A percentile compares a stretch with the other conserved stretches of the same genome.
These are phyloP conservation scores for Neurospora sp. DNA, from an alignment of 495 filamentous ascomycete genomes.

Conservation along the genomic window DNA sequence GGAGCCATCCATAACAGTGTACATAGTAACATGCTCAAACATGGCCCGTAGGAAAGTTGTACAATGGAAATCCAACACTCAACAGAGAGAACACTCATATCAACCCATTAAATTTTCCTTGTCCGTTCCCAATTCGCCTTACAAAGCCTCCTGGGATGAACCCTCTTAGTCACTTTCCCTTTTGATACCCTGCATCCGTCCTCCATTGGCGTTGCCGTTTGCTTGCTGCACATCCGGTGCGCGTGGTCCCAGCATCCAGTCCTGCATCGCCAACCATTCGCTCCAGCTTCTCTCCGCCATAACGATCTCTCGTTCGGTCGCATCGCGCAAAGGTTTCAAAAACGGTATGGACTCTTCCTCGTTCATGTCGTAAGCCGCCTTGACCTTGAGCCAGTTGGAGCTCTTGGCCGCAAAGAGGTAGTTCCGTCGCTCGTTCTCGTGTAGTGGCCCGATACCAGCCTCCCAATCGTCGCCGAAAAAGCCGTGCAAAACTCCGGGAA, in stretches of 20 bases:
- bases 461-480: conserved; percentile 94
- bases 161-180: not conserved
- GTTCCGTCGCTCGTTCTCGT: conserved; percentile 86
- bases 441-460: conserved; percentile 65
- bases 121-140: not conserved
- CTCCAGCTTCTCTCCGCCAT: conserved; percentile 74
- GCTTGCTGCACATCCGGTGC: conserved; percentile 21
- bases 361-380: conserved; percentile 79
- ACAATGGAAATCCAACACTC: not conserved
- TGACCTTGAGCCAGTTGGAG: conserved; percentile 76
- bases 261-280: conserved; percentile 86
- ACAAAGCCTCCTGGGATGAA: not conserved
- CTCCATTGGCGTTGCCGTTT: not conserved
- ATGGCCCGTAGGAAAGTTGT: not conserved
- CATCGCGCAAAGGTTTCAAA: conserved; percentile 64
- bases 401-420: conserved; percentile 93
- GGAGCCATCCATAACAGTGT: not conserved
- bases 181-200: not conserved
- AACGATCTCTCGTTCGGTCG: conserved; percentile 71
- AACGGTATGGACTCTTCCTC: conserved; percentile 79
- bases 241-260: conserved; percentile 78
- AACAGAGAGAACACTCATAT: not conserved
- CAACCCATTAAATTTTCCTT: not conserved
- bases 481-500: conserved; percentile 72
- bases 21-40: not conserved